Evolutionary conservation across 176 grass and related monocot species (phyloP), one percentile per base, ranked within the genome.

Genomic region (Saccharum officinarum): DNA sequence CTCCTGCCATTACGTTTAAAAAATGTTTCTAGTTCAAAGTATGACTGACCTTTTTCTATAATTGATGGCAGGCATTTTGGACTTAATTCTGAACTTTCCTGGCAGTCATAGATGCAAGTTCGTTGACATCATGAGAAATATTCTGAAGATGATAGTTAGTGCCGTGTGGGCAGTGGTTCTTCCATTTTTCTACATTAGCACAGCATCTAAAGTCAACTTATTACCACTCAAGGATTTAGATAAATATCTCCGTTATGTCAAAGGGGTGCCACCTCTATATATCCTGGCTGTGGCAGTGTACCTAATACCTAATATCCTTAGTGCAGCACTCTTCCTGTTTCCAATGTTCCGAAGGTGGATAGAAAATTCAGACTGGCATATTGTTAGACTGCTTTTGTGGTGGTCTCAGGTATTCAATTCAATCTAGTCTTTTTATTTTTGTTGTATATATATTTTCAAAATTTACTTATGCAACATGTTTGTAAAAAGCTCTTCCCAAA

Each of bases 71-170:
- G 96, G 93, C 75, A 57, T 98, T 81, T 90, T 98, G 82, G 96
- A 95, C 83, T 81, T 98, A 83, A 45, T 98, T 88, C 77, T 95
- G 83, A 98, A 98, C 80, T 98, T 98, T 54, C 91, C 96, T 81
- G 93, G 96, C 20, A 87, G 82, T 41, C 88, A 93, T 71, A 91
- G 91, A 91, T 88, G 87, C 91, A 95, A 90, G 85, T 93, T 98
- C 76, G 77, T 80, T 85, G 89, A 95, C 77, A 69, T 88, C 42
- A 22, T 93, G 73, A 89, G 96, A 92, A 93, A 81, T 87, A 64
- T 93, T 71, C 85, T 98, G 70, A 98, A 98, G 87, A 94, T 91
- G 22, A 49, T 92, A 86, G 80, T 94, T 71, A 95, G 91, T 83
- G 85, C 88, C 12, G 83, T 75, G 28, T 98, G 95, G 95, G 87